Conservation (phyloP, 495 filamentous ascomycete species). For the Penicillium fimorum region DNA sequence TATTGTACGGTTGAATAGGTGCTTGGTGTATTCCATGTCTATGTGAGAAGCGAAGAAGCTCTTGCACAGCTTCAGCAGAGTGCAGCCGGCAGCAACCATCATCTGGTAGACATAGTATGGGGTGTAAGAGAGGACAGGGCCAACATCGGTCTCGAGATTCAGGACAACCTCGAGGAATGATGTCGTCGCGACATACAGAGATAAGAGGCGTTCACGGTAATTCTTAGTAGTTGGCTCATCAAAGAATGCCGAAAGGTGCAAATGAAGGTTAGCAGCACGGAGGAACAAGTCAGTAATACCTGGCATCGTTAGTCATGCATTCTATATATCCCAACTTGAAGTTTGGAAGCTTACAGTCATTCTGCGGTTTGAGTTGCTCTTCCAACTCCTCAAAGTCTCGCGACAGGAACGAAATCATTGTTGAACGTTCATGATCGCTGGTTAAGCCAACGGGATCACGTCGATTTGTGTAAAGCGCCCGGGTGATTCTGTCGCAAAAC, state of each 20-base stretch:
- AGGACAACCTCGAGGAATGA: conserved; percentile 73
- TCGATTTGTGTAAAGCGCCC: conserved; percentile 77
- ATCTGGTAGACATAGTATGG: conserved; percentile 91
- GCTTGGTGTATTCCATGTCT: conserved; percentile 69
- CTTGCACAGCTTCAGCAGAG: conserved; percentile 79
- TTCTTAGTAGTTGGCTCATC: conserved; percentile 70
- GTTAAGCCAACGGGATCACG: conserved; percentile 72
- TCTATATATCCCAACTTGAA: neutral
- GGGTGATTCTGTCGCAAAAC: conserved; percentile 83
- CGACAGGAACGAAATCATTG: conserved; percentile 58
- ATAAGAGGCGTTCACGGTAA: conserved; percentile 74
- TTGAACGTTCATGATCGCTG: conserved; percentile 65
- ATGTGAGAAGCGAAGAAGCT: conserved; percentile 73
- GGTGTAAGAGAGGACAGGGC: conserved; percentile 61
- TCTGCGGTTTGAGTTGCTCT: conserved; percentile 40
- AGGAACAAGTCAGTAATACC: conserved; percentile 71
- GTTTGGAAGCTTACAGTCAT: conserved; percentile 38
- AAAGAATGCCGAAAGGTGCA: conserved; percentile 86
- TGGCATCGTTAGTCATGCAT: conserved; percentile 35
- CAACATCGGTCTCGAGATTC: conserved; percentile 51
- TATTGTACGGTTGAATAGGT: conserved; percentile 74
- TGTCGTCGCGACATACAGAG: conserved; percentile 72
- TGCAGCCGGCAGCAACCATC: conserved; percentile 83
- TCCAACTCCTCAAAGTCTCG: conserved; percentile 55
- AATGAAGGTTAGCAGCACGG: conserved; percentile 74